Evolutionary conservation across 2,329 filamentous ascomycete genomes (phyloP).

Genomic region (Myriosclerotinia scirpicola): DNA sequence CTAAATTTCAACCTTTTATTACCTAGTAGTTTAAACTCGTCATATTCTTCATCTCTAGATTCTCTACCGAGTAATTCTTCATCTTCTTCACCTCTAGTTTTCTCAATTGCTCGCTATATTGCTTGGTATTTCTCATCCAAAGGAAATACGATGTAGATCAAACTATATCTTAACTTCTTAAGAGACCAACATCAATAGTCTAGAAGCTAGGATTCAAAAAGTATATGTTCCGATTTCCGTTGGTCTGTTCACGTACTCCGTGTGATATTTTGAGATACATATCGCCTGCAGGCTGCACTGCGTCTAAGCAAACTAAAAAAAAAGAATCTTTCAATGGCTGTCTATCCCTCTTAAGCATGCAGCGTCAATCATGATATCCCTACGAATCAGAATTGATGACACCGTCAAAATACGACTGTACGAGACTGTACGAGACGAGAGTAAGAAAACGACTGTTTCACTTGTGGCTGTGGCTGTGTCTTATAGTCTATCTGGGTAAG

Average conservation of each 20-base stretch:
- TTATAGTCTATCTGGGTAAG: not conserved
- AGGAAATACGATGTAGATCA: constrained; percentile 12
- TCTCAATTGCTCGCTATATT: not conserved
- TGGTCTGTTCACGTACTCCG: not conserved
- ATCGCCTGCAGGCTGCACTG: not conserved
- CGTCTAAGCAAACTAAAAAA: not conserved
- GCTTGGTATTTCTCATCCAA: constrained; percentile 1
- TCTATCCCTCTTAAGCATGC: not conserved
- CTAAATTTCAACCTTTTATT: too few relatives aligned
- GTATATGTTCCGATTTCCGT: constrained; percentile 6
- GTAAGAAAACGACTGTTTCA: not conserved
- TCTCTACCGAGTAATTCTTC: not conserved
- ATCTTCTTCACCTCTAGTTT: too few relatives aligned
- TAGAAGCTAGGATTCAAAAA: not conserved
- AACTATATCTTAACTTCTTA: not conserved
- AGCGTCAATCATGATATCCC: constrained; percentile 7
- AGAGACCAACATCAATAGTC: constrained; percentile 11
- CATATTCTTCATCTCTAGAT: not conserved
- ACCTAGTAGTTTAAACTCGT: too few relatives aligned
- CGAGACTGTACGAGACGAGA: not conserved
- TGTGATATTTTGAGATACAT: not conserved
- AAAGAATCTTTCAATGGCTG: not conserved
- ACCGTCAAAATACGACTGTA: not conserved
- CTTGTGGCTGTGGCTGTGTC: not conserved
- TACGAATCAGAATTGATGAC: constrained; percentile 9